Evolutionary conservation across 2,329 filamentous ascomycete species (phyloP).

Genomic region (Arthrinium phaeospermum): DNA sequence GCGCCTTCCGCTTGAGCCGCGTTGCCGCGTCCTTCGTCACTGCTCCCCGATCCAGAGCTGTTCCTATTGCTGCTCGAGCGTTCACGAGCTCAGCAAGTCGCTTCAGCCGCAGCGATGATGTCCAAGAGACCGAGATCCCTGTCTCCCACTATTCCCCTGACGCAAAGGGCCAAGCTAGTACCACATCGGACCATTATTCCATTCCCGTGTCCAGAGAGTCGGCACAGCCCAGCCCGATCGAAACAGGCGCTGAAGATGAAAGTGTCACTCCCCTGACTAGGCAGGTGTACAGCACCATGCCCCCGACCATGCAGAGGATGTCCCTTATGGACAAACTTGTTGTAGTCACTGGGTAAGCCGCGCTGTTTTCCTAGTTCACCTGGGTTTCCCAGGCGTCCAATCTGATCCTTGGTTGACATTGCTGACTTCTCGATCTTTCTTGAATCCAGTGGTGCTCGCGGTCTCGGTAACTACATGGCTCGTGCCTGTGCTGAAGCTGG

Average conservation of each 20-base stretch:
- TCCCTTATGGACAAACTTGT: slow-evolving; percentile 73
- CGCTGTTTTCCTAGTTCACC: slow-evolving; percentile 10
- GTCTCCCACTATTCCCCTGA: slow-evolving; percentile 59
- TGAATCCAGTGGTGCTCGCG: slow-evolving; percentile 69
- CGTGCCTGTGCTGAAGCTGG: slow-evolving; percentile 78
- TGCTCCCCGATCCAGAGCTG: slow-evolving; percentile 30
- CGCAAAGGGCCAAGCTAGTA: slow-evolving; percentile 49
- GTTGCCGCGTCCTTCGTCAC: slow-evolving; percentile 38
- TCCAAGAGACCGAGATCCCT: slow-evolving; percentile 62
- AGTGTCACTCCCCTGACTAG: slow-evolving; percentile 57
- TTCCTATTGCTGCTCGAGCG: slow-evolving; percentile 40
- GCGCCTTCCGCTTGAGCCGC: slow-evolving; percentile 38
- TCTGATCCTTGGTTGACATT: background rate
- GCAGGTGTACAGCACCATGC: slow-evolving; percentile 60
- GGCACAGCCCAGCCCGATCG: slow-evolving; percentile 49
- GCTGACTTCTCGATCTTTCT: background rate
- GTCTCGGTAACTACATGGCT: slow-evolving; percentile 81
- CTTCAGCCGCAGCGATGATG: slow-evolving; percentile 53
- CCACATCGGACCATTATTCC: slow-evolving; percentile 56
- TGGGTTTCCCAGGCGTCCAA: slow-evolving; percentile 34
- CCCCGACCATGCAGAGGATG: slow-evolving; percentile 72
- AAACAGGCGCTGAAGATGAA: slow-evolving; percentile 50
- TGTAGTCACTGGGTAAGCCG: slow-evolving; percentile 70
- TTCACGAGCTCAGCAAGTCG: slow-evolving; percentile 45
- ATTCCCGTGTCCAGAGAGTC: slow-evolving; percentile 57